Conservation (phyloP, 2,329 filamentous ascomycete species). For the Pseudocercospora pini-densiflorae region DNA sequence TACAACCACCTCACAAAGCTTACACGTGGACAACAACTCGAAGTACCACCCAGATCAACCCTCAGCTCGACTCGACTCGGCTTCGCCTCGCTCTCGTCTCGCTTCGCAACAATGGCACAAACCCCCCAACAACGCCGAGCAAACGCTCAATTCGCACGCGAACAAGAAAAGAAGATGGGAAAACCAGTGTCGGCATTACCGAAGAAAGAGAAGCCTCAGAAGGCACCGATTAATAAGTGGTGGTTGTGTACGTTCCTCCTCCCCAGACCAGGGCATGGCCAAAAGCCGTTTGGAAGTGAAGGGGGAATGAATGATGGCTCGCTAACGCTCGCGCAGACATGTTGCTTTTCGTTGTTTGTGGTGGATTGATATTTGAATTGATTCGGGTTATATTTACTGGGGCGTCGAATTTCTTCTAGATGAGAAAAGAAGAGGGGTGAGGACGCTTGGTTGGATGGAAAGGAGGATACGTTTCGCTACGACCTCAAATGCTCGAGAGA, state of each 20-base stretch:
- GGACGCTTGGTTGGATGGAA: too few relatives aligned
- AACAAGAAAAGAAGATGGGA: constrained; percentile 74
- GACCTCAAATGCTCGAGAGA: too few relatives aligned
- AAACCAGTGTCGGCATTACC: constrained; percentile 62
- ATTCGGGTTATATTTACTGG: constrained; percentile 51
- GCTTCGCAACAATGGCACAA: constrained; percentile 62
- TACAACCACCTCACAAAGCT: too few relatives aligned
- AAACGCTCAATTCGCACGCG: constrained; percentile 77
- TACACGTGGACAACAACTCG: too few relatives aligned
- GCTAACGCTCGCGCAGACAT: constrained; percentile 50
- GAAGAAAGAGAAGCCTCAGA: constrained; percentile 38
- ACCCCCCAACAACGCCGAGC: constrained; percentile 81
- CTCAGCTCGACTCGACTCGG: background rate
- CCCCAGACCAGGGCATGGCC: too few relatives aligned
- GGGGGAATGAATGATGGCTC: background rate
- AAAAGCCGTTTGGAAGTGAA: too few relatives aligned
- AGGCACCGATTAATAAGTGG: constrained; percentile 57
- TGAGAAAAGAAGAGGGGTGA: too few relatives aligned
- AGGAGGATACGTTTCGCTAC: too few relatives aligned
- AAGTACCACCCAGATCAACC: too few relatives aligned
- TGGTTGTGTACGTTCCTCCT: constrained; percentile 61
- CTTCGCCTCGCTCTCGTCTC: background rate
- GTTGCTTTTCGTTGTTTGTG: constrained; percentile 66
- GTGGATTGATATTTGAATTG: constrained; percentile 64
- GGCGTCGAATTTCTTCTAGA: background rate